Conservation (phyloP, 176 grass and related monocot genomes). For the Typha latifolia region DNA sequence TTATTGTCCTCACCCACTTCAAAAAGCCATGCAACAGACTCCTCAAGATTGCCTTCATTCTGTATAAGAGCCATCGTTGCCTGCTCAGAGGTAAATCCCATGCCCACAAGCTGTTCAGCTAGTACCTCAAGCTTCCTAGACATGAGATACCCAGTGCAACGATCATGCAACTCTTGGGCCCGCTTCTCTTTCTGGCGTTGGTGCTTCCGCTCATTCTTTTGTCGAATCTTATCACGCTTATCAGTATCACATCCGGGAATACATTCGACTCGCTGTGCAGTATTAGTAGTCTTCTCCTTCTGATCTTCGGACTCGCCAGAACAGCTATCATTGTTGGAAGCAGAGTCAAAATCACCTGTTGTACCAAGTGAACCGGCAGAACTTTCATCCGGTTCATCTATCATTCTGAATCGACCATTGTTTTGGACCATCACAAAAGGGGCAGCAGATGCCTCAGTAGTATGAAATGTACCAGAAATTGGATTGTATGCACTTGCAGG, state of each 20-base stretch:
- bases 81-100: constrained; percentile 90
- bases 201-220: constrained; percentile 98
- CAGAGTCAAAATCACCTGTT: constrained; percentile 62
- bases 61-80: constrained; percentile 96
- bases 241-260: constrained; percentile 72
- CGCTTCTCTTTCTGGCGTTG: constrained; percentile 91
- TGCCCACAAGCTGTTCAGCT: constrained; percentile 70
- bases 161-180: constrained; percentile 84
- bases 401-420: constrained; percentile 51
- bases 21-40: constrained; percentile 86
- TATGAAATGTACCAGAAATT: constrained; percentile 74
- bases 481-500: constrained; percentile 63
- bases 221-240: constrained; percentile 96
- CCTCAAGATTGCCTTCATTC: constrained; percentile 82
- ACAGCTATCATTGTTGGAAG: constrained; percentile 80
- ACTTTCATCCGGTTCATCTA: constrained; percentile 84
- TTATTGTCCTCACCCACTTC: constrained; percentile 75
- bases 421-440: constrained; percentile 41
- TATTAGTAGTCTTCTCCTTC: constrained; percentile 41
- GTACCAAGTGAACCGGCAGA: constrained; percentile 71
- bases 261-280: constrained; percentile 35
- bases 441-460: constrained; percentile 45
- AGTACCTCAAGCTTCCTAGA: constrained; percentile 81
- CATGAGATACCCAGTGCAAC: constrained; percentile 88
- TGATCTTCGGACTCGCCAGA: constrained; percentile 80